These are phyloP conservation scores for Sporothrix brasiliensis DNA, from an alignment of 2,329 filamentous ascomycete species.

Conservation along the genomic window DNA sequence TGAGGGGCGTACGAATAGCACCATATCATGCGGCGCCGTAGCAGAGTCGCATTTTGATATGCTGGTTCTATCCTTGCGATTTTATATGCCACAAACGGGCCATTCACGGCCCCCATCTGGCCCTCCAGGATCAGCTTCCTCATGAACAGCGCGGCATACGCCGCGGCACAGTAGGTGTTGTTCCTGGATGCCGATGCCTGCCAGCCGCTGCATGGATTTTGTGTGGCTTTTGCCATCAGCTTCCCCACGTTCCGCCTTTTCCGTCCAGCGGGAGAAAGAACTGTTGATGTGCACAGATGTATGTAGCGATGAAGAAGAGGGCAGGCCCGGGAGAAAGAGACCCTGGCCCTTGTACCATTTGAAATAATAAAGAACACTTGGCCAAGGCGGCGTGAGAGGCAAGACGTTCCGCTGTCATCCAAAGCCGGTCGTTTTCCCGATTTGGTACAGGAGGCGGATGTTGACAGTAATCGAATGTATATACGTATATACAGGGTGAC, in stretches of 20 bases:
- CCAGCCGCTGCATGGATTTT: neutral
- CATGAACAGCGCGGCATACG: neutral
- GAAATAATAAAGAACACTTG: neutral
- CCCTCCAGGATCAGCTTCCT: neutral
- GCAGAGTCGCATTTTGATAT: neutral
- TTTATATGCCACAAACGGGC: neutral
- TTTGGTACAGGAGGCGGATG: neutral
- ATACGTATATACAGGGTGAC: no score
- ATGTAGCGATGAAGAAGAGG: neutral
- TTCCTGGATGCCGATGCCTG: constrained; percentile 6
- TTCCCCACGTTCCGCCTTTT: neutral
- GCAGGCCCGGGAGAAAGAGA: neutral
- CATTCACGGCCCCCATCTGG: neutral
- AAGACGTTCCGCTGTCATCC: neutral
- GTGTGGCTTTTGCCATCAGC: neutral
- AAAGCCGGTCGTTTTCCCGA: neutral
- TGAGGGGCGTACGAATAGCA: neutral
- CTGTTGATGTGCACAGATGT: constrained; percentile 17
- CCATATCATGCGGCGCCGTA: neutral
- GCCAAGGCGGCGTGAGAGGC: neutral
- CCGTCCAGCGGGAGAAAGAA: neutral
- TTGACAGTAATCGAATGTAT: no score
- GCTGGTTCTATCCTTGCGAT: neutral
- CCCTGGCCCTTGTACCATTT: neutral
- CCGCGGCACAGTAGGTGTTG: constrained; percentile 8